Percentiles rank a stretch among this genome's conserved stretches.
Evolutionary conservation across 257 asterid genomes (phyloP).

Genomic region (Solanum pinnatisectum): DNA sequence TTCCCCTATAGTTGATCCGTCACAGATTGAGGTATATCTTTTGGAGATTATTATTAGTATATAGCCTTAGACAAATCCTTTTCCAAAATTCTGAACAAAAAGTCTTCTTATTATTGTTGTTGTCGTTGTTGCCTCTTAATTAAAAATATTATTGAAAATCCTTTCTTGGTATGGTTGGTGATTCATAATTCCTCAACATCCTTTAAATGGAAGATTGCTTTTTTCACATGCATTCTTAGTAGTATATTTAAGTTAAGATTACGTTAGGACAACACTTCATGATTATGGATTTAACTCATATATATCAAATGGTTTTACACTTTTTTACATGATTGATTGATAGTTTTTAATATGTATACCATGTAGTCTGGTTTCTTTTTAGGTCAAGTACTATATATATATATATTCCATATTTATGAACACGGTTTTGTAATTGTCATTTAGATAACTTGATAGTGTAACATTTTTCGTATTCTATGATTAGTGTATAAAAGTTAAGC

Average conservation of each 20-base stretch:
- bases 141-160: background rate
- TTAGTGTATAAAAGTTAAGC: background rate
- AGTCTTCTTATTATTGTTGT: background rate
- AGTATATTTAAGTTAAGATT: background rate
- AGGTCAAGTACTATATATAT: background rate
- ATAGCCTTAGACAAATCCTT: background rate
- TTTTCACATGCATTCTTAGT: background rate
- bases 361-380: background rate
- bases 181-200: background rate
- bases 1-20: background rate
- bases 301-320: background rate
- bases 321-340: background rate
- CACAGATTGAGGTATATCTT: background rate
- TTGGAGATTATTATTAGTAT: background rate
- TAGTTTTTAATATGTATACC: background rate
- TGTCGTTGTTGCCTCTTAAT: background rate
- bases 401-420: background rate
- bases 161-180: background rate
- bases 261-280: background rate
- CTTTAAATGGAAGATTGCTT: background rate
- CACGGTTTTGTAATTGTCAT: background rate
- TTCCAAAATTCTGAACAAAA: background rate
- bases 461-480: background rate
- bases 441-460: background rate
- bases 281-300: background rate